These are phyloP conservation scores for Kwoniella newhampshirensis DNA, from an alignment of 768 basidiomycete genomes.

Conservation along the genomic window DNA sequence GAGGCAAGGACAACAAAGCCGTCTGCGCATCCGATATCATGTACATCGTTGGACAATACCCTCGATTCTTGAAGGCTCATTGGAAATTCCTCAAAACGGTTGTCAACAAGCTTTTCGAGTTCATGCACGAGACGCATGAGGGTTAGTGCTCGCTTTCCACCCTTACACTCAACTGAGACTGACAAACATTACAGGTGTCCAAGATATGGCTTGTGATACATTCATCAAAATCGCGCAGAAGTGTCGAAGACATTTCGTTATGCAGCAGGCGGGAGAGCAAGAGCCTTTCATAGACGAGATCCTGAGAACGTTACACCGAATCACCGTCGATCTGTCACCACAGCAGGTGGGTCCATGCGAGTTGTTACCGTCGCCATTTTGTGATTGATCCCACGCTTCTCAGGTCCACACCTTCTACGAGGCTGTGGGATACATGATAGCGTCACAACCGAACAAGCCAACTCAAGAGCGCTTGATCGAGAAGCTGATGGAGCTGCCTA, in stretches of 20 bases:
- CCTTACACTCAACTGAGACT: background rate
- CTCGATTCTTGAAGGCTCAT: conserved; percentile 97
- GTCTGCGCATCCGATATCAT: conserved; percentile 67
- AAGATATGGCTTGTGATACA: conserved; percentile 99
- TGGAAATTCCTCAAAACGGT: conserved; percentile 99
- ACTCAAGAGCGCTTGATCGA: conserved; percentile 92
- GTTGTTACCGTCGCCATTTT: no score
- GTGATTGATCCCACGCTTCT: conserved; percentile 21
- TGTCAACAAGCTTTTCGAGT: conserved; percentile 98
- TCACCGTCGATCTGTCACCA: conserved; percentile 89
- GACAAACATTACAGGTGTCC: conserved; percentile 66
- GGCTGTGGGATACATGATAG: conserved; percentile 99
- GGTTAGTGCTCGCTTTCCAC: conserved; percentile 57
- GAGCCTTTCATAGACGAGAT: conserved; percentile 99
- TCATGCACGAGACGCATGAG: conserved; percentile 99
- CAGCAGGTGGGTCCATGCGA: conserved; percentile 72
- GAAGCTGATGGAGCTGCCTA: conserved; percentile 95
- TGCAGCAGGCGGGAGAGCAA: conserved; percentile 94
- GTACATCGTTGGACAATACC: conserved; percentile 99
- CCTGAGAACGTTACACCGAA: conserved; percentile 81
- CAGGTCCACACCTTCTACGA: conserved; percentile 96
- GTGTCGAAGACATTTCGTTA: conserved; percentile 94
- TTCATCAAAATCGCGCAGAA: conserved; percentile 99
- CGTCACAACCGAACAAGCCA: conserved; percentile 95
- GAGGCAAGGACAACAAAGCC: conserved; percentile 99